Percentiles rank a stretch among this genome's conserved stretches.
Evolutionary conservation across 495 filamentous ascomycete genomes (phyloP).

Genomic region (Penicillium lividum): DNA sequence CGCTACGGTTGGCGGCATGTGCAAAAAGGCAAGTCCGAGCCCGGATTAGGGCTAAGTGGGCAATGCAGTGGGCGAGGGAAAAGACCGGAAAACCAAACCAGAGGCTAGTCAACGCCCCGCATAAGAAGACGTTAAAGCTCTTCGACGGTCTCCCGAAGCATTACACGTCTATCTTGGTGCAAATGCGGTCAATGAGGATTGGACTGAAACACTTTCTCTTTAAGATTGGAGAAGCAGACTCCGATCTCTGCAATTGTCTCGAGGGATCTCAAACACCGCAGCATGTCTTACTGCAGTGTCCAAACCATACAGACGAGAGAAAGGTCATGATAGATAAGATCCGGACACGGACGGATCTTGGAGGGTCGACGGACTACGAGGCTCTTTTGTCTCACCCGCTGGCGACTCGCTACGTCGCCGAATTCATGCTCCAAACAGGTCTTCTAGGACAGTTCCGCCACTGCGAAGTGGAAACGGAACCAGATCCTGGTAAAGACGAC

Average conservation of each 20-base stretch:
- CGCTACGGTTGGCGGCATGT: too few species aligned
- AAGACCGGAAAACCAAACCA: too few species aligned
- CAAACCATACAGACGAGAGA: neutral
- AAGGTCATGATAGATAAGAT: neutral
- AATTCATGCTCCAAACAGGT: constrained; percentile 15
- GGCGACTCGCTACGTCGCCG: constrained; percentile 8
- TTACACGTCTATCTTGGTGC: too few species aligned
- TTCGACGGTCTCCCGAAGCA: too few species aligned
- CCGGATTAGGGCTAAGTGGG: too few species aligned
- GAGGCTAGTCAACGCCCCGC: too few species aligned
- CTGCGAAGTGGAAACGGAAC: neutral
- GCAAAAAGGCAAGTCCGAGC: too few species aligned
- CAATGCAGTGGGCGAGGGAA: too few species aligned
- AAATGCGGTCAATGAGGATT: too few species aligned
- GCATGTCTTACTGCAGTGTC: neutral
- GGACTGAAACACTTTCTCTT: too few species aligned
- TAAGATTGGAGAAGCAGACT: neutral
- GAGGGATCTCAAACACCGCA: neutral
- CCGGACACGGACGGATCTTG: neutral
- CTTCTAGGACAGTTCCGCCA: constrained; percentile 8
- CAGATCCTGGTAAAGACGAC: neutral
- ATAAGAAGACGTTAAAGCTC: too few species aligned
- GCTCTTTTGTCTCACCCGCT: neutral
- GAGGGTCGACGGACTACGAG: neutral
- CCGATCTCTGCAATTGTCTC: neutral